Conservation (phyloP, 257 asterid species). For the Plantago major region DNA sequence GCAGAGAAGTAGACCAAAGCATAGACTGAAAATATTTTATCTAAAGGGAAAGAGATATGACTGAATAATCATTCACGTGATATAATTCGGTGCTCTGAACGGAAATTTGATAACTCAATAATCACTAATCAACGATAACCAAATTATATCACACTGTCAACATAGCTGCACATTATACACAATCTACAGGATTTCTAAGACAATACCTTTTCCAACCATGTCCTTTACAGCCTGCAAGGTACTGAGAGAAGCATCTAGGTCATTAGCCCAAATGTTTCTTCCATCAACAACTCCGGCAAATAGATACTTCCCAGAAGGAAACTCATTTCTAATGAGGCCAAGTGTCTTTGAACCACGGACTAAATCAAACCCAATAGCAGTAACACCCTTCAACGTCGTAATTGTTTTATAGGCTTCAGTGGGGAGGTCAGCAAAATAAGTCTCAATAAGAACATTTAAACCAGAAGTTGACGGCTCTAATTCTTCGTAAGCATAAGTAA, state of each 20-base stretch:
- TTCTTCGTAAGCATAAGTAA: slow-evolving; percentile 54
- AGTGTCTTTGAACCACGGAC: slow-evolving; percentile 68
- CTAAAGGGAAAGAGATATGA: no score
- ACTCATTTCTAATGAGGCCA: slow-evolving; percentile 56
- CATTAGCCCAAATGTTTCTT: slow-evolving; percentile 87
- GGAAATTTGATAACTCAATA: no score
- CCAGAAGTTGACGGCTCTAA: slow-evolving; percentile 57
- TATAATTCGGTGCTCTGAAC: no score
- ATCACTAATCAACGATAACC: no score
- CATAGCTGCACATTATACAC: no score
- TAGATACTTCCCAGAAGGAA: slow-evolving; percentile 65
- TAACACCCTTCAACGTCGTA: slow-evolving; percentile 56
- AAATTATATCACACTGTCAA: no score
- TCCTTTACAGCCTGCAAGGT: slow-evolving; percentile 53
- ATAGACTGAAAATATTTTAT: no score
- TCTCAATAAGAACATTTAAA: slow-evolving; percentile 61
- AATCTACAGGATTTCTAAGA: not conserved
- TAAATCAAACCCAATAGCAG: slow-evolving; percentile 72
- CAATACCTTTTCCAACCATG: slow-evolving; percentile 63
- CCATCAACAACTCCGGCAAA: slow-evolving; percentile 91
- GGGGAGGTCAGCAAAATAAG: slow-evolving; percentile 78
- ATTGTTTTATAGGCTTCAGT: slow-evolving; percentile 48
- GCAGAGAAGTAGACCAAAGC: no score
- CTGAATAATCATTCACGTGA: no score
- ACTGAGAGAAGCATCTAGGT: slow-evolving; percentile 59